phyloP scores from a whole-genome alignment of 306 rosid genomes.

The Neltuma alba region DNA sequence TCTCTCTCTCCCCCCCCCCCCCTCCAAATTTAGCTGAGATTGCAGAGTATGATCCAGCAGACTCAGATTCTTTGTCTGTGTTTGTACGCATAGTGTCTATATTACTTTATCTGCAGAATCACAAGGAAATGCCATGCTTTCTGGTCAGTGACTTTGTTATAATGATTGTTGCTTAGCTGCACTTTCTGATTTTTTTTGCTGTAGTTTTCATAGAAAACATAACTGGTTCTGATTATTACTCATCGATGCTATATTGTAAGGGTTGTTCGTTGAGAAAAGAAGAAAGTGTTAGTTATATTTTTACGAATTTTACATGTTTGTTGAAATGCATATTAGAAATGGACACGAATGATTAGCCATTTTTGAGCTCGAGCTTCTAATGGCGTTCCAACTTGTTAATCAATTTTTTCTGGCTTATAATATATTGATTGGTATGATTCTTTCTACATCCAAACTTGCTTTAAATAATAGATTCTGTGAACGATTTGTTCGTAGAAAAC shows the following conservation, averaged over 20 bases:
- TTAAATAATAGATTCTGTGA: slow-evolving; percentile 29
- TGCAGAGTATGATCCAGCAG: slow-evolving; percentile 11
- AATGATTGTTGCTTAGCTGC: background rate
- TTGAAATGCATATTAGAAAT: slow-evolving; percentile 27
- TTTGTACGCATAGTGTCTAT: slow-evolving; percentile 8
- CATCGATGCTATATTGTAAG: background rate
- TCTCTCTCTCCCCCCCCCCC: no score
- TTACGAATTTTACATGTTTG: background rate
- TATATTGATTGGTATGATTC: background rate
- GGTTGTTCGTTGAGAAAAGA: background rate
- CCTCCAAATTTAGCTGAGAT: slow-evolving; percentile 4
- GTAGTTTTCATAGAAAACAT: slow-evolving; percentile 14
- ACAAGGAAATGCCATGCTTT: slow-evolving; percentile 16
- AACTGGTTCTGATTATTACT: slow-evolving; percentile 29
- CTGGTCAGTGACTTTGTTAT: slow-evolving; percentile 3
- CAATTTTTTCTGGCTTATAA: slow-evolving; percentile 15
- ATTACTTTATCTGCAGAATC: background rate
- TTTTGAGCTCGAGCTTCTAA: slow-evolving; percentile 20
- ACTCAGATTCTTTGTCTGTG: slow-evolving; percentile 17
- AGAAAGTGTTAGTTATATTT: background rate
- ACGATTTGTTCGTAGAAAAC: slow-evolving; percentile 20
- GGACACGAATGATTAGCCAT: background rate
- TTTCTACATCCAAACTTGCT: slow-evolving; percentile 20
- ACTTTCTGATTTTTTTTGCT: background rate
- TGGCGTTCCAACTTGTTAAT: slow-evolving; percentile 25